These are phyloP conservation scores for Lasiodiplodia theobromae DNA, from an alignment of 2,329 filamentous ascomycete species.

Conservation along the genomic window DNA sequence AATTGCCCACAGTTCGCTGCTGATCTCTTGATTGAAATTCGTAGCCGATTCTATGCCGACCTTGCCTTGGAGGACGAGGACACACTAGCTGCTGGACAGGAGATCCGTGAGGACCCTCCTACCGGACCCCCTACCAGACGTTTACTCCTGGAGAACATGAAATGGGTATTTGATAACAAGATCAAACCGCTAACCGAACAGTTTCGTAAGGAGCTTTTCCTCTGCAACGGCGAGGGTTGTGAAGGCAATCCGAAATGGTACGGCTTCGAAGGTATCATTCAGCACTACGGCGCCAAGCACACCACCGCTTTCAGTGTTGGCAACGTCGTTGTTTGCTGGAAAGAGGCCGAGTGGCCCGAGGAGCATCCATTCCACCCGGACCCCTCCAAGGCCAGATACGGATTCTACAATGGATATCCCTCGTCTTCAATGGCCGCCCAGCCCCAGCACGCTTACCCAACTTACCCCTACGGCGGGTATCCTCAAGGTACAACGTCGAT, in stretches of 20 bases:
- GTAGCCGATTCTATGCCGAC: constrained; percentile 70
- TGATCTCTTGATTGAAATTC: constrained; percentile 72
- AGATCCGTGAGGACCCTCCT: constrained; percentile 51
- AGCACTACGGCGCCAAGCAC: constrained; percentile 86
- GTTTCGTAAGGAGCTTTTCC: constrained; percentile 74
- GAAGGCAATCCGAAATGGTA: constrained; percentile 71
- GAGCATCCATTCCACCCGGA: constrained; percentile 74
- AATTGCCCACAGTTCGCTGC: constrained; percentile 73
- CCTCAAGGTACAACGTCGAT: constrained; percentile 47
- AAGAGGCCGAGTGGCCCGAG: constrained; percentile 77
- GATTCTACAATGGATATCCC: constrained; percentile 42
- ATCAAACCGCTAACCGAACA: constrained; percentile 73
- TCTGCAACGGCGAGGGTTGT: constrained; percentile 70
- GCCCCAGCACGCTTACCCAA: constrained; percentile 37
- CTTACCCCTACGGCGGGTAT: constrained; percentile 44
- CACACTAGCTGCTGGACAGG: constrained; percentile 21
- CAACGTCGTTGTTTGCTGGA: constrained; percentile 78
- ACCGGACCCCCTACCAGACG: constrained; percentile 65
- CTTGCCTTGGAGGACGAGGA: constrained; percentile 62
- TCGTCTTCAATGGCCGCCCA: constrained; percentile 36
- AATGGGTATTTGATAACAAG: constrained; percentile 81
- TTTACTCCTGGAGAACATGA: constrained; percentile 83
- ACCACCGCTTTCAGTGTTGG: constrained; percentile 73
- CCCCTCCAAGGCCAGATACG: constrained; percentile 55
- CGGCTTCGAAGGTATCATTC: constrained; percentile 78